Conservation (phyloP, 2,329 filamentous ascomycete genomes). For the Ceratocystis albifundus region DNA sequence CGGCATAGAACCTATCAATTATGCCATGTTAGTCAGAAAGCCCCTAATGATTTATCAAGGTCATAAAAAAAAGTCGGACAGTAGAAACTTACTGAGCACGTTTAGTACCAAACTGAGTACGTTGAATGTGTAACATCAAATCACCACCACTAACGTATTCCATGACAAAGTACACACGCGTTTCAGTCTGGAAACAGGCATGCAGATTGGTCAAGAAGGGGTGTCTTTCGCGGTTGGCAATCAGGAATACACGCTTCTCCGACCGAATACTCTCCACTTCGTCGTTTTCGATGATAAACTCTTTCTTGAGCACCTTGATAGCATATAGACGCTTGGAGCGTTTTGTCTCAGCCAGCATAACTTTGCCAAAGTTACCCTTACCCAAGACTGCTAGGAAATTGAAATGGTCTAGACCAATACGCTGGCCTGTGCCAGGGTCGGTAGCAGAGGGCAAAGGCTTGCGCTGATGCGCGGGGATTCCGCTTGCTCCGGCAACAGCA, state of each 20-base stretch:
- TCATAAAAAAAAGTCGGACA: not conserved
- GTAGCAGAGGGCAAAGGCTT: constrained; percentile 61
- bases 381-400: constrained; percentile 97
- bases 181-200: constrained; percentile 98
- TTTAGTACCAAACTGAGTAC: constrained; percentile 90
- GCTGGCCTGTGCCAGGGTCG: constrained; percentile 60
- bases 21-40: not conserved
- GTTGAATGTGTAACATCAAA: constrained; percentile 97
- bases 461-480: constrained; percentile 27
- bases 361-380: constrained; percentile 98
- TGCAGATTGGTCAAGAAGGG: constrained; percentile 92
- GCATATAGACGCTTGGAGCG: constrained; percentile 83
- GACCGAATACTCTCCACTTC: constrained; percentile 97
- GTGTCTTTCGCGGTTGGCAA: constrained; percentile 93
- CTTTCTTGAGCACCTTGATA: constrained; percentile 98
- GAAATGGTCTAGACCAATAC: constrained; percentile 95
- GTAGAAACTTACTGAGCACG: constrained; percentile 69
- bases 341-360: constrained; percentile 98
- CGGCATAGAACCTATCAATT: constrained; percentile 79
- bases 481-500: constrained; percentile 27
- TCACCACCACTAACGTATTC: constrained; percentile 98
- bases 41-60: not conserved
- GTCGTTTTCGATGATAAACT: constrained; percentile 99
- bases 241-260: constrained; percentile 92
- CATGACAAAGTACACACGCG: constrained; percentile 98